These are phyloP conservation scores for Pseudoturritis turrita DNA, from an alignment of 345 rosid genomes.

Conservation along the genomic window DNA sequence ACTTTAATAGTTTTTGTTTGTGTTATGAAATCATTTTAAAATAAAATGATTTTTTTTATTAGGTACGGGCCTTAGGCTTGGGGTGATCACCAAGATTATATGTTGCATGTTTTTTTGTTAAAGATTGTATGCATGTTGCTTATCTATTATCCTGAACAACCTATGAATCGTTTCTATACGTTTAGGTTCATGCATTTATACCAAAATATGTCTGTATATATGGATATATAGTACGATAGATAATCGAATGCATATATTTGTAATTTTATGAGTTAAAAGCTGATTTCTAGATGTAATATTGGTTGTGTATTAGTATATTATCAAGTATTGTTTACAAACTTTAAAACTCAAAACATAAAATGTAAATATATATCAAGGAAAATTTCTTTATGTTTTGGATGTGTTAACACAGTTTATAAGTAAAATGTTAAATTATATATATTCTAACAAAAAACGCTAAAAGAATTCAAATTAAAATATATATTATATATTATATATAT, in stretches of 20 bases:
- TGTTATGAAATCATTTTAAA: background rate
- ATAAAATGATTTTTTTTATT: background rate
- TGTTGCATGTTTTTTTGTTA: background rate
- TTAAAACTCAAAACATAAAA: too few relatives aligned
- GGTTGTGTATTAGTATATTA: background rate
- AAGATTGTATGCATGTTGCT: constrained; percentile 4
- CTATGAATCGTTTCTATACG: constrained; percentile 7
- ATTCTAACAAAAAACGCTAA: too few relatives aligned
- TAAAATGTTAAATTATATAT: too few relatives aligned
- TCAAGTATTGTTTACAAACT: background rate
- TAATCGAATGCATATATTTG: background rate
- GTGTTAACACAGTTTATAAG: too few relatives aligned
- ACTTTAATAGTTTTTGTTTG: background rate
- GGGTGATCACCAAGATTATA: constrained; percentile 14
- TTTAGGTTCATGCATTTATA: constrained; percentile 22
- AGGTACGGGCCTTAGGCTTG: constrained; percentile 24
- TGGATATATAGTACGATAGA: background rate
- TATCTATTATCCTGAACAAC: constrained; percentile 6
- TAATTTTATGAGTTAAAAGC: background rate
- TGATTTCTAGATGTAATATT: background rate
- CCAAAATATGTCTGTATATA: constrained; percentile 7
- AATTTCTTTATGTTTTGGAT: too few relatives aligned
- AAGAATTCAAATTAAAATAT: too few relatives aligned
- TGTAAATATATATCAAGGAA: too few relatives aligned
- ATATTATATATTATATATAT: too few relatives aligned